Conservation (phyloP, 208 protist species). For the Trypanosoma platydactyli region DNA sequence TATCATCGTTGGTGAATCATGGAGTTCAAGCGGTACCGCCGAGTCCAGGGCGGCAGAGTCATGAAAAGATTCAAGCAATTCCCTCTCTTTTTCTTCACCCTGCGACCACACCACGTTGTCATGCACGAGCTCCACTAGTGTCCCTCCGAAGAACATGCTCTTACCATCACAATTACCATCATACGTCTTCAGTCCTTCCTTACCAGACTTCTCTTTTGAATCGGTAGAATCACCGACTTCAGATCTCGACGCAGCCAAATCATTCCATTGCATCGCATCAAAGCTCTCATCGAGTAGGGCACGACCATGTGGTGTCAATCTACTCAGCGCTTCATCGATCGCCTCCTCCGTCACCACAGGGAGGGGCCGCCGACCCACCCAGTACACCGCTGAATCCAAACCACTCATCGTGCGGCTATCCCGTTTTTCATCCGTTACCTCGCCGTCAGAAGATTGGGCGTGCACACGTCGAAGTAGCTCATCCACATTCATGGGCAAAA, state of each 20-base stretch:
- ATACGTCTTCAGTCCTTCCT: neutral
- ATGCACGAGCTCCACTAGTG: constrained; percentile 13
- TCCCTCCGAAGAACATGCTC: constrained; percentile 17
- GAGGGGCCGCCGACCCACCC: constrained; percentile 8
- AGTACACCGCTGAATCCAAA: neutral
- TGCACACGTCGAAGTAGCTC: neutral
- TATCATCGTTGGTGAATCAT: neutral
- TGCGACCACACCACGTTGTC: neutral
- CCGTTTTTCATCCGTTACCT: neutral
- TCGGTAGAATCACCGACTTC: neutral
- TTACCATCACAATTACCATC: constrained; percentile 3
- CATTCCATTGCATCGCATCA: constrained; percentile 5
- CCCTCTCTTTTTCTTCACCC: neutral
- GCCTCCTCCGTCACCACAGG: constrained; percentile 28
- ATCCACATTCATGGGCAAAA: neutral
- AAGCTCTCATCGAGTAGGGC: constrained; percentile 18
- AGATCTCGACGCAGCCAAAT: neutral
- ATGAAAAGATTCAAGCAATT: neutral
- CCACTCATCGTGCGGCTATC: neutral
- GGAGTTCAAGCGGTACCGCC: neutral
- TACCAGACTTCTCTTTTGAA: neutral
- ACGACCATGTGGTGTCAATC: constrained; percentile 16
- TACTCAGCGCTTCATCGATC: constrained; percentile 17
- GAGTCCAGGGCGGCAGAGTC: neutral
- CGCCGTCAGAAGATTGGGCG: neutral